Percentiles rank a stretch among this genome's conserved stretches.
Evolutionary conservation across 1,284 basidiomycete species (phyloP).

Genomic region (Butyriboletus appendiculatus): DNA sequence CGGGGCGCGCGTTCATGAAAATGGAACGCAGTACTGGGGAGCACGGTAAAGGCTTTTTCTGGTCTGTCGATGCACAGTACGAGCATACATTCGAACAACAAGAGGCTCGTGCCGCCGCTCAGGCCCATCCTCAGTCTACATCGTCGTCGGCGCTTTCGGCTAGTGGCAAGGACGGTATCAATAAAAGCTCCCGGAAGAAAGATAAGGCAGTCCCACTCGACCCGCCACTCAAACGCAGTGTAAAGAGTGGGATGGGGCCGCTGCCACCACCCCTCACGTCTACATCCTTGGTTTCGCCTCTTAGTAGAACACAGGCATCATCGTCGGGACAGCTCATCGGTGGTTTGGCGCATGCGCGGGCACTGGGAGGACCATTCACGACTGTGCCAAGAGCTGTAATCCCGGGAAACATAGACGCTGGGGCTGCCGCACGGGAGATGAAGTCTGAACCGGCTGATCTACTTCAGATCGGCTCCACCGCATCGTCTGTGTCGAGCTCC

Average conservation of each 20-base stretch:
- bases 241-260: constrained; percentile 56
- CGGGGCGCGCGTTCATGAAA: constrained; percentile 86
- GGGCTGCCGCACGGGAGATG: not conserved
- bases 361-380: constrained; percentile 1
- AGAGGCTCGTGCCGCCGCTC: constrained; percentile 52
- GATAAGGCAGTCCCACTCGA: constrained; percentile 52
- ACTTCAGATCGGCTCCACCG: constrained; percentile 1
- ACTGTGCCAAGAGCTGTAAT: constrained; percentile 1
- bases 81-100: constrained; percentile 69
- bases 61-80: constrained; percentile 80
- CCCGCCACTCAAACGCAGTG: constrained; percentile 63
- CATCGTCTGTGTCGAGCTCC: constrained; percentile 2
- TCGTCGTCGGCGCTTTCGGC: constrained; percentile 7
- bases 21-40: constrained; percentile 82
- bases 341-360: not conserved
- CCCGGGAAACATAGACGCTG: not conserved
- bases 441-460: constrained; percentile 9
- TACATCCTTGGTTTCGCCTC: constrained; percentile 48
- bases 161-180: constrained; percentile 35
- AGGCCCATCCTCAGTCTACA: constrained; percentile 18
- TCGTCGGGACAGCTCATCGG: not conserved
- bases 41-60: constrained; percentile 87
- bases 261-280: constrained; percentile 68
- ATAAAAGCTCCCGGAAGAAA: constrained; percentile 47
- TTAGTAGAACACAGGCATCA: constrained; percentile 5